Evolutionary conservation across 352 stramenopile genomes (phyloP).

Genomic region (Paralagenidium karlingii): DNA sequence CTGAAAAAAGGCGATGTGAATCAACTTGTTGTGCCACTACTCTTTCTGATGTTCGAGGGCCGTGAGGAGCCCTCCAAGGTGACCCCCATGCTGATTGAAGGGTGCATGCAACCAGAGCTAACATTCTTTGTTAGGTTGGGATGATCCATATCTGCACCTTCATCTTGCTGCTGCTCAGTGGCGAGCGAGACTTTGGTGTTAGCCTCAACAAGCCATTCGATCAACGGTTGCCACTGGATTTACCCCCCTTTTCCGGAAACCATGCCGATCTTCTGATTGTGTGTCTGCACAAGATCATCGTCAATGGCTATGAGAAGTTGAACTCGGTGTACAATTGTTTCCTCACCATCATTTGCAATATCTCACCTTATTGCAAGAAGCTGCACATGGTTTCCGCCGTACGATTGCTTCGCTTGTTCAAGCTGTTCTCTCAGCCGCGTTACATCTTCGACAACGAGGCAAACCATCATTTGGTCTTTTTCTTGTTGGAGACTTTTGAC

Average conservation of each 20-base stretch:
- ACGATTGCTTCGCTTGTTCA: slow-evolving; percentile 95
- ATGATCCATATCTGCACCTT: slow-evolving; percentile 99
- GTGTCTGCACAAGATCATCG: slow-evolving; percentile 97
- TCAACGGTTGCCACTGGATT: slow-evolving; percentile 87
- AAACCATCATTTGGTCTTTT: slow-evolving; percentile 92
- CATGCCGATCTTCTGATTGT: slow-evolving; percentile 96
- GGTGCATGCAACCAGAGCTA: slow-evolving; percentile 1
- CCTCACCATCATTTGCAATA: slow-evolving; percentile 98
- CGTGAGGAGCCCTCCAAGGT: slow-evolving; percentile 89
- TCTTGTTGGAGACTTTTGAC: slow-evolving; percentile 97
- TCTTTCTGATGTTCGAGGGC: slow-evolving; percentile 90
- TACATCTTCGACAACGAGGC: slow-evolving; percentile 93
- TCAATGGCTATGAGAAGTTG: slow-evolving; percentile 94
- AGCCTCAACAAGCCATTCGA: slow-evolving; percentile 95
- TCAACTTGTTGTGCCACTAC: slow-evolving; percentile 66
- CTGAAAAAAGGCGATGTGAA: slow-evolving; percentile 93
- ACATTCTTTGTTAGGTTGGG: slow-evolving; percentile 26
- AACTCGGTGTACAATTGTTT: slow-evolving; percentile 98
- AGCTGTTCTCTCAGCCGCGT: slow-evolving; percentile 91
- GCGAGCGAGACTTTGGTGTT: slow-evolving; percentile 95
- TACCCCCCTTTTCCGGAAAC: slow-evolving; percentile 92
- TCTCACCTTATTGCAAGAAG: slow-evolving; percentile 95
- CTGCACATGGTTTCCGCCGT: slow-evolving; percentile 93
- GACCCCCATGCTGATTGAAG: not conserved
- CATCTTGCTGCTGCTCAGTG: slow-evolving; percentile 93